Conservation (phyloP, 2,329 filamentous ascomycete genomes). For the Diplodia intermedia region DNA sequence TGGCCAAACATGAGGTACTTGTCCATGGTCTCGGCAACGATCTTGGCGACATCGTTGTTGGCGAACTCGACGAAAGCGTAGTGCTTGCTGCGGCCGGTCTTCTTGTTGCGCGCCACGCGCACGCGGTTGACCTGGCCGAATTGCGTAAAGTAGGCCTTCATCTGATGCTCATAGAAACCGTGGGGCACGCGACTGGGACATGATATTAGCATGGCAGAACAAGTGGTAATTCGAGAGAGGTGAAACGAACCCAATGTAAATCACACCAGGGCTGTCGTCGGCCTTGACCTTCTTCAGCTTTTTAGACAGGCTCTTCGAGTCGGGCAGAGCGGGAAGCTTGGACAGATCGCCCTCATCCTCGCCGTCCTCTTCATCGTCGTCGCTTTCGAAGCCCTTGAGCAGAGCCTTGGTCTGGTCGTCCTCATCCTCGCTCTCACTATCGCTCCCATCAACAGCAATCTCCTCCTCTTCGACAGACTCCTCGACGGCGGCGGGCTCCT, state of each 20-base stretch:
- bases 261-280: constrained; percentile 71
- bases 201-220: constrained; percentile 16
- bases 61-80: constrained; percentile 93
- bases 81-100: constrained; percentile 90
- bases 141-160: constrained; percentile 91
- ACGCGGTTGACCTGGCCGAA: constrained; percentile 83
- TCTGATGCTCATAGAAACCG: constrained; percentile 97
- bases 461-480: constrained; percentile 34
- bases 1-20: constrained; percentile 96
- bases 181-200: constrained; percentile 74
- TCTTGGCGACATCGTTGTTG: constrained; percentile 78
- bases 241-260: constrained; percentile 75
- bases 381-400: constrained; percentile 59
- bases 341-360: constrained; percentile 50
- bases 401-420: constrained; percentile 60
- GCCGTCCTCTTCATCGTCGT: constrained; percentile 50
- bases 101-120: constrained; percentile 88
- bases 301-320: constrained; percentile 45
- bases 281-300: constrained; percentile 57
- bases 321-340: constrained; percentile 45
- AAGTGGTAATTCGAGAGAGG: background rate
- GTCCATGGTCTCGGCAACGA: constrained; percentile 95
- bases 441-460: constrained; percentile 37
- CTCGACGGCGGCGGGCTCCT: constrained; percentile 25
- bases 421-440: constrained; percentile 44